Base-by-base conservation (phyloP, 352 stramenopile species). In the Aphanomyces astaci region DNA sequence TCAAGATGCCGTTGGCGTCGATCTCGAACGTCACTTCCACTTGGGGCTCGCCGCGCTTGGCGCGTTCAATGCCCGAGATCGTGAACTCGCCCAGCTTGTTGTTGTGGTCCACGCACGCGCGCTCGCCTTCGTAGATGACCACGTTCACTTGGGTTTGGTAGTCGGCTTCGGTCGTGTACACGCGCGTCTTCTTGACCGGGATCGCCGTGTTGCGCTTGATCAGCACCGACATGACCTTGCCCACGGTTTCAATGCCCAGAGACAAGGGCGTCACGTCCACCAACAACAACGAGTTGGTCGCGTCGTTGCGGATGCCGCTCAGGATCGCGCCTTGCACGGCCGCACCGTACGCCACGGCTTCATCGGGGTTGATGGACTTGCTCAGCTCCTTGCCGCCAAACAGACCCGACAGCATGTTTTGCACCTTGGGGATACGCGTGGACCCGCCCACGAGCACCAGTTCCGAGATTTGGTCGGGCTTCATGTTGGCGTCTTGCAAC, bases 61-160 rank as follows among this genome's bases (percentile, higher is more conserved):
- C 40, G 88, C 84, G 56, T 96, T 92, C 63, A 77, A 84, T 56
- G 86, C 76, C 40, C 97, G n/a, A n/a, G n/a, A n/a, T 73, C 56
- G 87, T 86, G 71, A 96, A 95, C 77, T 92, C 89, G 72, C 85
- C 90, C 53, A 97, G 78, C 39, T 92, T 72, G 70, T 94, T 84
- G 73, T 98, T 98, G 71, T 96, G 88, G 49, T 88, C 86, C 3
- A 93, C 98, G 89, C 98, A 97, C 30, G 87, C 78, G n/a, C 94
- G 89, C 74, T 98, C 95, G 49, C 94, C 95, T 74, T 97, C 87
- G 71, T 89, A 96, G 40, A 97, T 82, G 66, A 96, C 81, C 67
- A 97, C 92, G 24, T 87, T 66, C 73, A 97, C 84, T 64, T 73
- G 80, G 2, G 80, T 69, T 74, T 97, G 89, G 73, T 96, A 95